Conservation (phyloP, 2,329 filamentous ascomycete species). For the Rutstroemia sp. region DNA sequence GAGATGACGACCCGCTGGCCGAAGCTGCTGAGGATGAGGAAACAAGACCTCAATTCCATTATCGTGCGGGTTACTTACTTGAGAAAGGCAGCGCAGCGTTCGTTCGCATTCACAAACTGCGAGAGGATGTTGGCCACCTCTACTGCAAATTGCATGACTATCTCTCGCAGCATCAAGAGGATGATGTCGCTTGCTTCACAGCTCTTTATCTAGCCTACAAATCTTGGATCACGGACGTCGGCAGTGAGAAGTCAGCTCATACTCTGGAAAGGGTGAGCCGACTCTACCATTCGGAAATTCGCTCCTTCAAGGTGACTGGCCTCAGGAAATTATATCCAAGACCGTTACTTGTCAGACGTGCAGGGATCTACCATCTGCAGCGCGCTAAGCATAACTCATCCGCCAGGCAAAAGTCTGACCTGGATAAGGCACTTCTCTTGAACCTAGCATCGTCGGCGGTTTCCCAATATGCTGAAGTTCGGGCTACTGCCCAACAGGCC, state of each 20-base stretch:
- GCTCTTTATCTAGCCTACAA: constrained; percentile 86
- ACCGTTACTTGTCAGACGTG: constrained; percentile 83
- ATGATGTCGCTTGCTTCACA: constrained; percentile 94
- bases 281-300: constrained; percentile 77
- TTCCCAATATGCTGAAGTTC: constrained; percentile 89
- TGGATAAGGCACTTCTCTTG: constrained; percentile 77
- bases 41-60: constrained; percentile 78
- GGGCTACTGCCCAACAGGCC: constrained; percentile 85
- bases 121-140: constrained; percentile 71
- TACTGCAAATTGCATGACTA: constrained; percentile 82
- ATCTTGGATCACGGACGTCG: constrained; percentile 96
- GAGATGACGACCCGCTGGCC: constrained; percentile 48
- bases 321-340: constrained; percentile 87
- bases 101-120: constrained; percentile 68
- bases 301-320: constrained; percentile 91
- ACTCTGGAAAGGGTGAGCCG: constrained; percentile 81
- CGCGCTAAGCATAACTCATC: constrained; percentile 91
- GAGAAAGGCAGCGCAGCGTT: constrained; percentile 58
- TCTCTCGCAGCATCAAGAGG: constrained; percentile 75
- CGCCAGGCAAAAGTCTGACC: constrained; percentile 77
- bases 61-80: constrained; percentile 80
- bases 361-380: constrained; percentile 90
- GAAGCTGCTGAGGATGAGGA: constrained; percentile 71
- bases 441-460: constrained; percentile 86
- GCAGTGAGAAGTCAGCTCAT: constrained; percentile 91